A percentile compares a stretch with the other conserved stretches of the same genome.
Evolutionary conservation across 2,329 filamentous ascomycete genomes (phyloP).

Genomic region (Aspergillus pseudotamarii): DNA sequence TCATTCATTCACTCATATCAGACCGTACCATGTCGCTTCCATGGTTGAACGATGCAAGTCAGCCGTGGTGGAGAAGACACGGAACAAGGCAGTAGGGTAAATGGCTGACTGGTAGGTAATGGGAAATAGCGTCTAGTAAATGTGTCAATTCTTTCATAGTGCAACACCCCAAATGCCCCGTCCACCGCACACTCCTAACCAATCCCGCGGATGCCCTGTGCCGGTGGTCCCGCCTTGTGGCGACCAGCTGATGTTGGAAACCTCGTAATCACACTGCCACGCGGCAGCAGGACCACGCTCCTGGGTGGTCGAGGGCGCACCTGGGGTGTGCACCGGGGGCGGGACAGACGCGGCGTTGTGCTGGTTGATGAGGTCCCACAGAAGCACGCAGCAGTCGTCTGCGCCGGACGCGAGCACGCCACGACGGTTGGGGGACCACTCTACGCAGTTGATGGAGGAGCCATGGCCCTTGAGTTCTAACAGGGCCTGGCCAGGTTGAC

Average conservation of each 20-base stretch:
- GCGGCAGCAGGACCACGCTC: slow-evolving; percentile 49
- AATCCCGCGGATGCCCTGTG: slow-evolving; percentile 39
- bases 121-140: slow-evolving; percentile 16
- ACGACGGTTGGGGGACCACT: slow-evolving; percentile 88
- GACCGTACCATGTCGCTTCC: slow-evolving; percentile 19
- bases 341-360: slow-evolving; percentile 53
- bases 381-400: slow-evolving; percentile 86
- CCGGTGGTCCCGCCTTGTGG: slow-evolving; percentile 42
- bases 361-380: slow-evolving; percentile 88
- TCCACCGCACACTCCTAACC: slow-evolving; percentile 50
- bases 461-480: slow-evolving; percentile 89
- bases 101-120: slow-evolving; percentile 10
- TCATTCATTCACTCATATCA: slow-evolving; percentile 41
- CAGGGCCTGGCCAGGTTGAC: slow-evolving; percentile 92
- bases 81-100: background rate
- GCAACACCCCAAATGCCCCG: slow-evolving; percentile 49
- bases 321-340: slow-evolving; percentile 36
- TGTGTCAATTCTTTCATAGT: slow-evolving; percentile 28
- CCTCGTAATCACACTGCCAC: slow-evolving; percentile 51
- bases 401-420: slow-evolving; percentile 89
- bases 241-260: slow-evolving; percentile 52
- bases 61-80: background rate
- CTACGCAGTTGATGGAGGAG: slow-evolving; percentile 84
- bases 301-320: slow-evolving; percentile 33
- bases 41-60: slow-evolving; percentile 2